Evolutionary conservation across 352 stramenopile genomes (phyloP), one percentile per base, ranked within the genome.

Genomic region (Pythium biforme): DNA sequence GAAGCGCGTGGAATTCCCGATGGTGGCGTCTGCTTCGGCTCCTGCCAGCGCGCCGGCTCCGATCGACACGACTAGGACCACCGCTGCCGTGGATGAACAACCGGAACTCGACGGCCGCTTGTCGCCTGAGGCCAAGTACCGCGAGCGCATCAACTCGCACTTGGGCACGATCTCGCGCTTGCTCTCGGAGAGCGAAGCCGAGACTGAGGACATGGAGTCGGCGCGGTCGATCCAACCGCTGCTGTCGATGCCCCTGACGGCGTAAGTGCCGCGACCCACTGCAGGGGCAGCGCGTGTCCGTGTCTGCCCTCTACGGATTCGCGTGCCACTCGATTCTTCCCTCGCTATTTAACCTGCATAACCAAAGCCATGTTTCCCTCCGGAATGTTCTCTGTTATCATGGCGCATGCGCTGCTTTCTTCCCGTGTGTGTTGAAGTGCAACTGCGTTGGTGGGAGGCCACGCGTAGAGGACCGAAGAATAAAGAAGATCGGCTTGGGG

Each of bases 41-140:
- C 48, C 51, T 2, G 37, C 29, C 20, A 63, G 56, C 59, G 33
- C 45, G 1, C 47, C 57, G 6, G 22, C 45, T 4, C 17, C 31
- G 17, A 14, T 59, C 19, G 20, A 15, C 12, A n/a, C 41, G 10
- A 19, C 11, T 25, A 54, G n/a, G 15, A 12, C 41, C 10, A 31
- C 7, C 37, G 37, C 37, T 12, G 3, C 19, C n/a, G 41, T 5
- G 41, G n/a, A 49, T 9, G 22, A 49, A n/a, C n/a, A 25, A 54
- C 31, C 52, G 17, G 19, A 22, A 1, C 17, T 59, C n/a, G 54
- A 61, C 41, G 40, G 25, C 25, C 56, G 19, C 8, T 23, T 59
- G 25, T 76, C 74, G 14, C 73, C 73, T 14, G 62, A 72, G 26
- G 45, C 55, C 37, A 76, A 75, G 60, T 81, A 77, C 63, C 25